Conservation (phyloP, 768 basidiomycete genomes). For the Coprinopsis marcescibilis region DNA sequence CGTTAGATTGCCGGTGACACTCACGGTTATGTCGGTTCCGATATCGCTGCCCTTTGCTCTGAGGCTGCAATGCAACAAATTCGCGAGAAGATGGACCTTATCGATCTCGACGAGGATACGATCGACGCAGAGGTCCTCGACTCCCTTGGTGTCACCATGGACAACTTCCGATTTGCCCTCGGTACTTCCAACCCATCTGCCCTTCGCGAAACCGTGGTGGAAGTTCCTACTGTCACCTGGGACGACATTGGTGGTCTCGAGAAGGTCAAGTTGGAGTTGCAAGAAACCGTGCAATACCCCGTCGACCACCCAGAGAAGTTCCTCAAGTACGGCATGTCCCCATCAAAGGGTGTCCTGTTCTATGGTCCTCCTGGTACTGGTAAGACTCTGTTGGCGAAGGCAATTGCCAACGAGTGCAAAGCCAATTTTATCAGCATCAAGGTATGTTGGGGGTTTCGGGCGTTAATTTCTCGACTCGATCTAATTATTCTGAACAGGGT, state of each 20-base stretch:
- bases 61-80: slow-evolving; percentile 99
- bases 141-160: slow-evolving; percentile 98
- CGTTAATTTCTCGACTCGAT: slow-evolving; percentile 13
- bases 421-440: slow-evolving; percentile 99
- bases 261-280: slow-evolving; percentile 98
- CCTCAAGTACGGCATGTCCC: slow-evolving; percentile 99
- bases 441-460: slow-evolving; percentile 30
- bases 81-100: slow-evolving; percentile 99
- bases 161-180: slow-evolving; percentile 99
- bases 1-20: slow-evolving; percentile 94
- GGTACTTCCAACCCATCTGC: slow-evolving; percentile 98
- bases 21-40: slow-evolving; percentile 98
- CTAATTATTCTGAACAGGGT: slow-evolving; percentile 43
- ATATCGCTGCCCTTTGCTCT: slow-evolving; percentile 94
- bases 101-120: slow-evolving; percentile 94
- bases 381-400: slow-evolving; percentile 98
- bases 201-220: slow-evolving; percentile 97
- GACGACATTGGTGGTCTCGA: slow-evolving; percentile 99
- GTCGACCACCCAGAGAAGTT: slow-evolving; percentile 99
- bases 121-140: slow-evolving; percentile 99
- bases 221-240: slow-evolving; percentile 98
- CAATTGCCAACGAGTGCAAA: slow-evolving; percentile 98
- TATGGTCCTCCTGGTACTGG: slow-evolving; percentile 99
- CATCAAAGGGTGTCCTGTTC: slow-evolving; percentile 98
- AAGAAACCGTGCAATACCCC: slow-evolving; percentile 99